Percentiles rank a stretch among this genome's conserved stretches.
Evolutionary conservation across 176 grass and related monocot genomes (phyloP).

Genomic region (Ensete ventricosum): DNA sequence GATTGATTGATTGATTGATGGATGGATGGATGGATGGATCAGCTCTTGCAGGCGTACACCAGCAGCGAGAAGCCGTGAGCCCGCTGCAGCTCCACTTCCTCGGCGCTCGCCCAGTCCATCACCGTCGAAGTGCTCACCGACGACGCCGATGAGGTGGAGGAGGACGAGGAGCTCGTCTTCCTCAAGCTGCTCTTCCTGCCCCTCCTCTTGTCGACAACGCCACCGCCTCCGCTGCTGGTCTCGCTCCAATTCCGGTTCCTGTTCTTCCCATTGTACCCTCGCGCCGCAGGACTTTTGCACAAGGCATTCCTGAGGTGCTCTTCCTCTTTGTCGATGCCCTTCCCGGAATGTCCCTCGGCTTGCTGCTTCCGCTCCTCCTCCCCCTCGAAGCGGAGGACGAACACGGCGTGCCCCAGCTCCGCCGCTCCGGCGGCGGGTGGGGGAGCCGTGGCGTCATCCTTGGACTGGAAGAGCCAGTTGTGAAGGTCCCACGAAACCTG

Average conservation of each 20-base stretch:
- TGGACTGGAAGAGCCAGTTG: constrained; percentile 20
- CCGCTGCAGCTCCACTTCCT: constrained; percentile 59
- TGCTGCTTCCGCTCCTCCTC: neutral
- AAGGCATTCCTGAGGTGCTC: constrained; percentile 6
- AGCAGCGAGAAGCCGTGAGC: constrained; percentile 61
- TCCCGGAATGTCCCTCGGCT: neutral
- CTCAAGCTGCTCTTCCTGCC: constrained; percentile 22
- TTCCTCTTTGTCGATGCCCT: constrained; percentile 14
- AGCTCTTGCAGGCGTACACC: constrained; percentile 73
- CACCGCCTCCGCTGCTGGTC: constrained; percentile 1
- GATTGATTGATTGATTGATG: too few relatives aligned
- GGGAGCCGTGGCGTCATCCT: neutral
- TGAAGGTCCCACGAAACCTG: constrained; percentile 18
- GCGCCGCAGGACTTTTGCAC: neutral
- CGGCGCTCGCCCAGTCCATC: constrained; percentile 72
- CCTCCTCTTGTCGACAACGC: constrained; percentile 24
- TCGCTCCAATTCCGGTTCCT: neutral
- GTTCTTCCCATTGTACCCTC: neutral
- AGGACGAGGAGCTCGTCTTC: constrained; percentile 62
- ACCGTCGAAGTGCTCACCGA: constrained; percentile 62
- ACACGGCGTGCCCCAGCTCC: constrained; percentile 13
- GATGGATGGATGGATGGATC: neutral
- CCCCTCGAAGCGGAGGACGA: constrained; percentile 13
- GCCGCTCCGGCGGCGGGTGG: neutral
- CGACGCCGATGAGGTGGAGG: constrained; percentile 52